phyloP scores from a whole-genome alignment of 2,329 filamentous ascomycete genomes.

The Hymenoscyphus fraxineus region DNA sequence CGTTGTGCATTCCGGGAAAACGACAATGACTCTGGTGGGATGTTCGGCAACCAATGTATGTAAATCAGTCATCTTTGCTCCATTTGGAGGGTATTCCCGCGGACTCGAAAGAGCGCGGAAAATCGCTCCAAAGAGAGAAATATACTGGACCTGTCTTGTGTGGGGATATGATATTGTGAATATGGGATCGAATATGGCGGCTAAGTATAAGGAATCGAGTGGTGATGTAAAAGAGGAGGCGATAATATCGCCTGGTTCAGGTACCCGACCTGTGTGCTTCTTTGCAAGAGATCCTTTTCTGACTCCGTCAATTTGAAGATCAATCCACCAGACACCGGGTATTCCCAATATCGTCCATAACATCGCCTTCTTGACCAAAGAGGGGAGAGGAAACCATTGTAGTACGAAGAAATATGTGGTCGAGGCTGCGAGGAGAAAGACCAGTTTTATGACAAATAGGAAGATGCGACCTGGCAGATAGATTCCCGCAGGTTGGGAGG shows the following conservation, averaged over 20 bases:
- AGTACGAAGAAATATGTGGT: constrained; percentile 74
- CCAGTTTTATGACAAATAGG: constrained; percentile 77
- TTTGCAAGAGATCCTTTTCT: constrained; percentile 82
- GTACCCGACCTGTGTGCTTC: constrained; percentile 69
- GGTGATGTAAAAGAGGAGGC: constrained; percentile 89
- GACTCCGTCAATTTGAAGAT: constrained; percentile 96
- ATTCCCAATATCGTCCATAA: constrained; percentile 85
- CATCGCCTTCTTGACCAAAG: constrained; percentile 71
- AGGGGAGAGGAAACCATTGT: constrained; percentile 73
- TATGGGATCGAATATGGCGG: constrained; percentile 92
- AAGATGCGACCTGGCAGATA: constrained; percentile 62
- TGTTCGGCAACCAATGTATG: constrained; percentile 61
- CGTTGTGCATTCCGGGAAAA: constrained; percentile 92
- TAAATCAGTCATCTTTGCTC: constrained; percentile 55
- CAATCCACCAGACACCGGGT: constrained; percentile 96
- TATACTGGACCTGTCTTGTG: constrained; percentile 67
- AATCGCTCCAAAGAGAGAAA: constrained; percentile 75
- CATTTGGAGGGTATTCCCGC: constrained; percentile 42
- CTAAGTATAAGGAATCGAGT: constrained; percentile 88
- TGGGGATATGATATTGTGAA: constrained; percentile 83
- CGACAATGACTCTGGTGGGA: constrained; percentile 71
- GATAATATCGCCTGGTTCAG: constrained; percentile 75
- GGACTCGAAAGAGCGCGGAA: constrained; percentile 66
- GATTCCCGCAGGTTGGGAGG: constrained; percentile 59
- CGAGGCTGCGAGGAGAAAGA: constrained; percentile 67